Percentiles rank a stretch among this genome's conserved stretches.
Evolutionary conservation across 768 basidiomycete species (phyloP).

Genomic region (Mycena pura): DNA sequence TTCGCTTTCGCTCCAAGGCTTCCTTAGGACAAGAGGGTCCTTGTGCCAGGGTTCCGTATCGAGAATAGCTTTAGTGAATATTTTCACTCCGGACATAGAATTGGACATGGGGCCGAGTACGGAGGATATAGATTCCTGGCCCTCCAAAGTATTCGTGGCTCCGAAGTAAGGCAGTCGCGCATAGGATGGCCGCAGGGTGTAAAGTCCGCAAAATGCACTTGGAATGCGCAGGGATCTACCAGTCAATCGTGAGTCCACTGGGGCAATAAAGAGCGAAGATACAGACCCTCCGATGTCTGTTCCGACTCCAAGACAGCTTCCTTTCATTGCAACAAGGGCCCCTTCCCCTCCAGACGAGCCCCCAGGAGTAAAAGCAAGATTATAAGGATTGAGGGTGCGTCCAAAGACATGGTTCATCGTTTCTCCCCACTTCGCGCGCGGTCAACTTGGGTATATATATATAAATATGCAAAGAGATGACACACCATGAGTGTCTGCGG

Average conservation of each 20-base stretch:
- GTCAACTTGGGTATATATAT: neutral
- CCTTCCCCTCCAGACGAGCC: slow-evolving; percentile 76
- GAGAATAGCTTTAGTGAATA: slow-evolving; percentile 60
- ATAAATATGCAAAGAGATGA: neutral
- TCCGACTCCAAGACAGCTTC: slow-evolving; percentile 66
- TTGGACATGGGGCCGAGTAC: slow-evolving; percentile 65
- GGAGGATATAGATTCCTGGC: slow-evolving; percentile 64
- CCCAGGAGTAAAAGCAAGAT: slow-evolving; percentile 60
- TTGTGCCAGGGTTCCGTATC: slow-evolving; percentile 58
- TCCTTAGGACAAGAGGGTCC: slow-evolving; percentile 58
- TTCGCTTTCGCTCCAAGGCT: slow-evolving; percentile 52
- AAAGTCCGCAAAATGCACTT: slow-evolving; percentile 61
- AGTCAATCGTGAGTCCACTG: neutral
- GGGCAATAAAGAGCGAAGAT: neutral
- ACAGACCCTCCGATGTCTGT: slow-evolving; percentile 69
- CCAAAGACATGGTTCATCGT: slow-evolving; percentile 69
- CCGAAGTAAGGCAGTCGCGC: slow-evolving; percentile 62
- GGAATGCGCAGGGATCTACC: slow-evolving; percentile 63
- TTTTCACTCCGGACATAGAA: slow-evolving; percentile 55
- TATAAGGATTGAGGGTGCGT: slow-evolving; percentile 66
- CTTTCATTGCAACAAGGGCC: slow-evolving; percentile 64
- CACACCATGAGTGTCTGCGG: slow-evolving; percentile 61
- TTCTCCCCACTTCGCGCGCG: slow-evolving; percentile 53
- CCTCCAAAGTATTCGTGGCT: slow-evolving; percentile 55
- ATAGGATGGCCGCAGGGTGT: slow-evolving; percentile 64